A percentile compares a stretch with the other conserved stretches of the same genome.
These are phyloP conservation scores for Chalciporus chontae DNA, from an alignment of 768 basidiomycete species.

Conservation along the genomic window DNA sequence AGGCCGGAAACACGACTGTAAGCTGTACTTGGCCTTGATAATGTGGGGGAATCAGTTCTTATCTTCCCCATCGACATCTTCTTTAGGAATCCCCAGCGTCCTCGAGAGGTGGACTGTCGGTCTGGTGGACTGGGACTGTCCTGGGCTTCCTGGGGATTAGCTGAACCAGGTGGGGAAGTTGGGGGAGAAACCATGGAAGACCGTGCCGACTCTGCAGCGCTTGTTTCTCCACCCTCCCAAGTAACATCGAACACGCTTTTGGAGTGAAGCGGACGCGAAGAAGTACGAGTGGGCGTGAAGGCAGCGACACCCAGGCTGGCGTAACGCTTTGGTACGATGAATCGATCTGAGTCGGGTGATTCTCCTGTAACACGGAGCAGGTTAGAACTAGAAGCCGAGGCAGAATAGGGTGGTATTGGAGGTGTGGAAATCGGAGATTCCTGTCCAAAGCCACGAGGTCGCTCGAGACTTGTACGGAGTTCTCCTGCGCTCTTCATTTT, in stretches of 20 bases:
- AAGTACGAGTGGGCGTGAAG: constrained; percentile 30
- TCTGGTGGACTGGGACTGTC: constrained; percentile 23
- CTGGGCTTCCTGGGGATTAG: constrained; percentile 11
- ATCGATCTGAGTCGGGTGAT: constrained; percentile 34
- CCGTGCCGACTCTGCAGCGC: constrained; percentile 11
- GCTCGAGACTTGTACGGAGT: constrained; percentile 44
- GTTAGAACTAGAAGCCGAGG: constrained; percentile 71
- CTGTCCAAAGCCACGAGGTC: constrained; percentile 20
- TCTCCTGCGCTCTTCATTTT: constrained; percentile 89
- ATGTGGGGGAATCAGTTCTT: constrained; percentile 53
- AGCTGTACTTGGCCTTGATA: constrained; percentile 37
- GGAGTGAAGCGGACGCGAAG: constrained; percentile 38
- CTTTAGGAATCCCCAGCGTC: constrained; percentile 93
- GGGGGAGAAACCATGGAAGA: constrained; percentile 26
- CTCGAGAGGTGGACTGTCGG: constrained; percentile 30
- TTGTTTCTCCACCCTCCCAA: constrained; percentile 30
- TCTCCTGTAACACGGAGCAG: constrained; percentile 39
- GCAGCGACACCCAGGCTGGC: constrained; percentile 60
- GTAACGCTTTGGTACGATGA: constrained; percentile 51
- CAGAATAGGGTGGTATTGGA: constrained; percentile 46
- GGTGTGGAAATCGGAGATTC: constrained; percentile 33
- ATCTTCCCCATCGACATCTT: constrained; percentile 99
- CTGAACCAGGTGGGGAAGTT: constrained; percentile 26
- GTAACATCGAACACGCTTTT: constrained; percentile 50
- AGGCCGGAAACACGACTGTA: constrained; percentile 16